Evolutionary conservation across 768 basidiomycete genomes (phyloP).

Genomic region (Amanita molliuscula): DNA sequence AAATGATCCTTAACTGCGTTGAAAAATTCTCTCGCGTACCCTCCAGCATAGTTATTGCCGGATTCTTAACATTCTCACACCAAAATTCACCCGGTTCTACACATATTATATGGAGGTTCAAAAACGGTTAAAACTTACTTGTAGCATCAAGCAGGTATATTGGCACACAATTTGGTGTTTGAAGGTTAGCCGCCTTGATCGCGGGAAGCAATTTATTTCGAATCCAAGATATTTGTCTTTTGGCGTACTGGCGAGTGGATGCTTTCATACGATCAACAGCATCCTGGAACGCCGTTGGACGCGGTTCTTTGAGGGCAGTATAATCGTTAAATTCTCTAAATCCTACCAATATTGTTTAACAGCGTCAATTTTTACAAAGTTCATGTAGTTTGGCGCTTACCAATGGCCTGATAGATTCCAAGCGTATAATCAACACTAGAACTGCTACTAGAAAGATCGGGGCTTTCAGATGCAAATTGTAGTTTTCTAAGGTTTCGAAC

Average conservation of each 20-base stretch:
- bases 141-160: constrained; percentile 60
- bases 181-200: constrained; percentile 35
- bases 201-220: constrained; percentile 81
- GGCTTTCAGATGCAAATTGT: constrained; percentile 6
- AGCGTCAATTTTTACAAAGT: constrained; percentile 1
- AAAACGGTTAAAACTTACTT: constrained; percentile 24
- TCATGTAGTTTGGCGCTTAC: constrained; percentile 25
- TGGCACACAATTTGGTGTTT: constrained; percentile 20
- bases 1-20: not conserved
- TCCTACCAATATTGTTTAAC: constrained; percentile 35
- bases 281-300: constrained; percentile 29
- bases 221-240: constrained; percentile 88
- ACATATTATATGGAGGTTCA: constrained; percentile 3
- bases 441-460: not conserved
- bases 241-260: constrained; percentile 86
- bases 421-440: constrained; percentile 49
- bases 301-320: constrained; percentile 32
- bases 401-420: constrained; percentile 94
- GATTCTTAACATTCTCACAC: constrained; percentile 41
- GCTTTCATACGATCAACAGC: constrained; percentile 76
- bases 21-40: constrained; percentile 22
- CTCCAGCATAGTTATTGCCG: constrained; percentile 37
- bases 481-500: constrained; percentile 43
- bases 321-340: constrained; percentile 84
- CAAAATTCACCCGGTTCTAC: constrained; percentile 47